Evolutionary conservation across 768 basidiomycete genomes (phyloP).

Genomic region (Suillus occidentalis): DNA sequence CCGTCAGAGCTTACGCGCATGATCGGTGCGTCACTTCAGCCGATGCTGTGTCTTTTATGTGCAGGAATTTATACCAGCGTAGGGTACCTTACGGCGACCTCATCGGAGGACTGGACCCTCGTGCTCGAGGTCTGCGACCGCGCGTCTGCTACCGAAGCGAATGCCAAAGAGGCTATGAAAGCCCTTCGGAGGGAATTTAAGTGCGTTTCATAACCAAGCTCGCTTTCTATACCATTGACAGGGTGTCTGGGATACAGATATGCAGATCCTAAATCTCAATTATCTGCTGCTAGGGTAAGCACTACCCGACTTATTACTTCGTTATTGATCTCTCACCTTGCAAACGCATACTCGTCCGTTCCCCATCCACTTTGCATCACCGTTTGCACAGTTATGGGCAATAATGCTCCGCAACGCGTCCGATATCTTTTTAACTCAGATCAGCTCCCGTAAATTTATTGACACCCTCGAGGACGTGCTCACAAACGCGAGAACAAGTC

Average conservation of each 20-base stretch:
- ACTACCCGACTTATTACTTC: background rate
- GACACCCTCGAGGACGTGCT: slow-evolving; percentile 78
- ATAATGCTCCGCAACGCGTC: slow-evolving; percentile 85
- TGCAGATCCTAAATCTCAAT: slow-evolving; percentile 71
- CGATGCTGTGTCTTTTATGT: background rate
- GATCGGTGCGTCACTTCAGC: slow-evolving; percentile 53
- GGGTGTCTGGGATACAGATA: slow-evolving; percentile 42
- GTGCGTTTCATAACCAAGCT: slow-evolving; percentile 34
- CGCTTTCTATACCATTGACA: slow-evolving; percentile 8
- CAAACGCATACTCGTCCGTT: background rate
- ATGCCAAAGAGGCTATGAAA: slow-evolving; percentile 82
- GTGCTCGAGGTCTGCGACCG: slow-evolving; percentile 87
- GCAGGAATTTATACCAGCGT: slow-evolving; percentile 1
- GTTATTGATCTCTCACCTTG: slow-evolving; percentile 3
- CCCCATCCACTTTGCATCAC: slow-evolving; percentile 3
- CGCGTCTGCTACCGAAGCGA: slow-evolving; percentile 66
- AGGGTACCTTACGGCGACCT: slow-evolving; percentile 76
- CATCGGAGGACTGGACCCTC: slow-evolving; percentile 79
- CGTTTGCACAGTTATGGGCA: slow-evolving; percentile 68
- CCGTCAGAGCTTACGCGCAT: slow-evolving; percentile 62
- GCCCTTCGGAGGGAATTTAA: slow-evolving; percentile 87
- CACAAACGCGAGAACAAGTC: slow-evolving; percentile 59
- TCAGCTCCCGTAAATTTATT: slow-evolving; percentile 72
- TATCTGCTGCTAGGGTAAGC: slow-evolving; percentile 74
- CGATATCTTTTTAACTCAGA: slow-evolving; percentile 68